These are phyloP conservation scores for Lolium rigidum DNA, from an alignment of 176 grass and related monocot genomes.

Conservation along the genomic window DNA sequence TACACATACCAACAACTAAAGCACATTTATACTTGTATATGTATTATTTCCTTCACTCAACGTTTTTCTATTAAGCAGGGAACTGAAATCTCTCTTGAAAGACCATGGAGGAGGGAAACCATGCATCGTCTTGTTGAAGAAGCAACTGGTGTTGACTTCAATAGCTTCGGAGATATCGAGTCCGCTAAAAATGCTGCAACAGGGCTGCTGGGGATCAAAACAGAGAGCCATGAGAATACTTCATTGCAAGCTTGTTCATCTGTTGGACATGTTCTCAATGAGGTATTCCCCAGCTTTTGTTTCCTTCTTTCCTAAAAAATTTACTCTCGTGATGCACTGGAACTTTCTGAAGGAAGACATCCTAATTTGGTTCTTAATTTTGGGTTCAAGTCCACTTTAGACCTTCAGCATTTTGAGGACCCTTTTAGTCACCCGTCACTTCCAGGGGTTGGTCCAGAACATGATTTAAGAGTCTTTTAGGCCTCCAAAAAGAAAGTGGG, in stretches of 20 bases:
- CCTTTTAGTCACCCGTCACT: conserved; percentile 6
- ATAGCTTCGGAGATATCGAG: conserved; percentile 65
- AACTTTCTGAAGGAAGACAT: neutral
- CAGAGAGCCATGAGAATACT: conserved; percentile 53
- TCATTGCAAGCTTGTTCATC: conserved; percentile 70
- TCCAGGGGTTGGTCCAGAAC: neutral
- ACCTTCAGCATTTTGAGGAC: neutral
- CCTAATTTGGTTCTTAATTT: conserved; percentile 10
- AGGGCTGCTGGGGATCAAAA: conserved; percentile 56
- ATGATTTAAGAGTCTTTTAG: neutral
- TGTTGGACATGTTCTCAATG: conserved; percentile 94
- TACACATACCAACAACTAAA: conserved; percentile 20
- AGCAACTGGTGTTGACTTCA: conserved; percentile 86
- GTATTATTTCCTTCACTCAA: conserved; percentile 11
- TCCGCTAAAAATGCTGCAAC: conserved; percentile 68
- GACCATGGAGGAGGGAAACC: conserved; percentile 93
- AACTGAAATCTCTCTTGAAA: conserved; percentile 85
- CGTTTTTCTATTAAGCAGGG: conserved; percentile 65
- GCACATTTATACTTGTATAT: neutral
- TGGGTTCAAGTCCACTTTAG: conserved; percentile 11
- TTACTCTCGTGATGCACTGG: neutral
- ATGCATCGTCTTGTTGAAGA: conserved; percentile 99
- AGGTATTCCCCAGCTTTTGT: conserved; percentile 57
- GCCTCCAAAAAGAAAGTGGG: conserved; percentile 16
- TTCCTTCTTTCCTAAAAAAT: conserved; percentile 21